Evolutionary conservation across 2,329 filamentous ascomycete species (phyloP).

Genomic region (Ilyonectria mors-panacis): DNA sequence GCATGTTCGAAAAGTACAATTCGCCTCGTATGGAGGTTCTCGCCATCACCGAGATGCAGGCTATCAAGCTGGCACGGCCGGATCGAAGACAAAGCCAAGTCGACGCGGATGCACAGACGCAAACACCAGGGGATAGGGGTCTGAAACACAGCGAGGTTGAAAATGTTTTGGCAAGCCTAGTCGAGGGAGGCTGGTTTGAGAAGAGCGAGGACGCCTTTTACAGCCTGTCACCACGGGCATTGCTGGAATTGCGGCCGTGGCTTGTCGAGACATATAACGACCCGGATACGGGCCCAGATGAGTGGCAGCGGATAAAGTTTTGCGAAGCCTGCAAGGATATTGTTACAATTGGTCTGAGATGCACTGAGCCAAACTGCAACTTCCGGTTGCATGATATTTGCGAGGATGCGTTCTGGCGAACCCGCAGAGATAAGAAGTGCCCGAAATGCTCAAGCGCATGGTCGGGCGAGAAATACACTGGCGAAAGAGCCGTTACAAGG

Average conservation of each 20-base stretch:
- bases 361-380: slow-evolving; percentile 76
- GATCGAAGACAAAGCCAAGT: slow-evolving; percentile 55
- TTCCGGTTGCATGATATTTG: slow-evolving; percentile 85
- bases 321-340: slow-evolving; percentile 93
- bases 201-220: slow-evolving; percentile 81
- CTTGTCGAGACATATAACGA: slow-evolving; percentile 94
- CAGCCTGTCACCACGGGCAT: slow-evolving; percentile 79
- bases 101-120: slow-evolving; percentile 52
- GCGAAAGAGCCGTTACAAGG: slow-evolving; percentile 70
- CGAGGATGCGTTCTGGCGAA: slow-evolving; percentile 79
- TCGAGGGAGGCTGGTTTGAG: slow-evolving; percentile 89
- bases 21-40: slow-evolving; percentile 84
- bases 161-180: slow-evolving; percentile 76
- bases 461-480: slow-evolving; percentile 65
- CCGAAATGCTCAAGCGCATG: slow-evolving; percentile 71
- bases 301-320: slow-evolving; percentile 83
- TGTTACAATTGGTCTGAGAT: slow-evolving; percentile 87
- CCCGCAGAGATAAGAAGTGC: slow-evolving; percentile 74
- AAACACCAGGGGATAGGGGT: slow-evolving; percentile 63
- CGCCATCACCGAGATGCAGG: slow-evolving; percentile 85
- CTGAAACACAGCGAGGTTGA: slow-evolving; percentile 87
- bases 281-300: slow-evolving; percentile 69
- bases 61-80: slow-evolving; percentile 76
- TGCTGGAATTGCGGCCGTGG: slow-evolving; percentile 90
- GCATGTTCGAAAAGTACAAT: slow-evolving; percentile 93